phyloP scores from a whole-genome alignment of 768 basidiomycete species.

The Russula olivacea region DNA sequence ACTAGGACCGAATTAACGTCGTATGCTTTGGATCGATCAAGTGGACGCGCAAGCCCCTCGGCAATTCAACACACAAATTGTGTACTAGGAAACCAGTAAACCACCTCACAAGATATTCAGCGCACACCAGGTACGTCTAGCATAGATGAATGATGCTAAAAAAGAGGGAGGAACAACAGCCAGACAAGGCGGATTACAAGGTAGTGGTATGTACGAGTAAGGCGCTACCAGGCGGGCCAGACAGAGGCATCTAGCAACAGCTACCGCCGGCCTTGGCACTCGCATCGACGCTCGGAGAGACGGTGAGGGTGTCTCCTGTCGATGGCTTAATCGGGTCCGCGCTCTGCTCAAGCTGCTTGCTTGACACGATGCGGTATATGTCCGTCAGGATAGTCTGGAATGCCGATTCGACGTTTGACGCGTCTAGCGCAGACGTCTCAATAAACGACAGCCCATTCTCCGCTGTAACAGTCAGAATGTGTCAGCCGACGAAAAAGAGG shows the following conservation, averaged over 20 bases:
- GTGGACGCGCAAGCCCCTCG: not conserved
- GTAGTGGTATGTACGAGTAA: constrained; percentile 21
- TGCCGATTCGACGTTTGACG: constrained; percentile 94
- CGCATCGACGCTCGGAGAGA: constrained; percentile 68
- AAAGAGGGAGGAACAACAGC: constrained; percentile 11
- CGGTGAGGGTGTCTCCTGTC: constrained; percentile 77
- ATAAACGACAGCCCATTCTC: constrained; percentile 93
- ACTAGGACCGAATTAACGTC: not conserved
- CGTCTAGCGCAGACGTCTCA: constrained; percentile 99
- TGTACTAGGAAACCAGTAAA: not conserved
- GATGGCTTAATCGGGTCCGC: constrained; percentile 73
- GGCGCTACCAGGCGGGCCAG: not conserved
- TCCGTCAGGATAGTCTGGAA: constrained; percentile 97
- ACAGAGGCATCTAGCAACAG: constrained; percentile 48
- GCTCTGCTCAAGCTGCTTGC: constrained; percentile 87
- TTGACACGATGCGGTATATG: constrained; percentile 96
- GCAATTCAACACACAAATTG: not conserved
- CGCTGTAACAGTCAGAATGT: constrained; percentile 36
- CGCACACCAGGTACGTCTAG: constrained; percentile 6
- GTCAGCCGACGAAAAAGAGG: not conserved
- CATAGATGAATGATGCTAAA: constrained; percentile 5
- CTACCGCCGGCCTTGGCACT: constrained; percentile 50
- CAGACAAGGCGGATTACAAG: constrained; percentile 19
- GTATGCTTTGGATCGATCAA: not conserved
- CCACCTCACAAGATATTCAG: not conserved